Evolutionary conservation across 2,329 filamentous ascomycete species (phyloP).

Genomic region (Aspergillus clavatus): DNA sequence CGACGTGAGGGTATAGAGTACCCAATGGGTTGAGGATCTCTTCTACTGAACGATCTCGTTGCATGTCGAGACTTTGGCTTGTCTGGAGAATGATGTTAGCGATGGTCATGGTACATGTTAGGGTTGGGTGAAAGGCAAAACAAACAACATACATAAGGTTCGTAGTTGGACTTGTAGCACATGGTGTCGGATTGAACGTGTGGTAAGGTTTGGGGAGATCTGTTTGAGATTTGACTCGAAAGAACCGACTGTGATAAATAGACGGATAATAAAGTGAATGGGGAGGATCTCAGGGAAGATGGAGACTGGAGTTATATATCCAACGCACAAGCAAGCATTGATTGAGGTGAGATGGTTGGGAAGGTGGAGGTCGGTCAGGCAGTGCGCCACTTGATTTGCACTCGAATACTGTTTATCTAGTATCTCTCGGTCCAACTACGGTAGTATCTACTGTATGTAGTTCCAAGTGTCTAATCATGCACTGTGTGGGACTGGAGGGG

Average conservation of each 20-base stretch:
- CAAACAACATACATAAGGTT: conserved; percentile 38
- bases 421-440: no score
- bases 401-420: no score
- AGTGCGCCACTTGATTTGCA: no score
- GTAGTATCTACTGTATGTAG: no score
- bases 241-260: no score
- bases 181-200: conserved; percentile 13
- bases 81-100: conserved; percentile 11
- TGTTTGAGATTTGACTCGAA: conserved; percentile 5
- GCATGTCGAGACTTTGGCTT: conserved; percentile 25
- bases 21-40: conserved; percentile 30
- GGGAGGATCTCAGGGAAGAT: background rate
- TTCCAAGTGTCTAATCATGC: no score
- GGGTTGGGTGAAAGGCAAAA: no score
- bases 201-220: conserved; percentile 1
- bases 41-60: conserved; percentile 23
- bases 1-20: conserved; percentile 35
- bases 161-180: conserved; percentile 39
- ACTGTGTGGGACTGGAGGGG: no score
- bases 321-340: no score
- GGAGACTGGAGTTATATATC: background rate
- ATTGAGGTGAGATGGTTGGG: background rate
- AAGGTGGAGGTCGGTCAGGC: background rate
- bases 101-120: background rate
- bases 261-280: no score